These are phyloP conservation scores for Friedmanniomyces endolithicus DNA, from an alignment of 495 filamentous ascomycete genomes.

Conservation along the genomic window DNA sequence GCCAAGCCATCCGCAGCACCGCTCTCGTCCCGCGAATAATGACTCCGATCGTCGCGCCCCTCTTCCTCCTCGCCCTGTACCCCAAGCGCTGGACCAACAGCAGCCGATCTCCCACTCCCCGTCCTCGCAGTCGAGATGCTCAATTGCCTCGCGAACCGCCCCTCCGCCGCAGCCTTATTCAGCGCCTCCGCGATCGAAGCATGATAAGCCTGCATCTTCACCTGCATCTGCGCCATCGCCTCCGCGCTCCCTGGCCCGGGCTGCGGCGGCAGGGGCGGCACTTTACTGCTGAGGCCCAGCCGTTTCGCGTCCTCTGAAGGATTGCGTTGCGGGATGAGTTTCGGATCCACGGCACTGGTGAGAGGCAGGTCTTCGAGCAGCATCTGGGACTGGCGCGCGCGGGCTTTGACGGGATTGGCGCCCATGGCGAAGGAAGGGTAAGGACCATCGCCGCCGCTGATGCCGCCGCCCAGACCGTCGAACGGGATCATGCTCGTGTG, in stretches of 20 bases:
- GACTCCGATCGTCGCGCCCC: conserved; percentile 6
- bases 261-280: conserved; percentile 14
- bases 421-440: conserved; percentile 19
- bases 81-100: too few species aligned
- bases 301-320: conserved; percentile 18
- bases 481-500: background rate
- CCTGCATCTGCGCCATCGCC: conserved; percentile 3
- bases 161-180: conserved; percentile 56
- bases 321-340: conserved; percentile 14
- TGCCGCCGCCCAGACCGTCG: background rate
- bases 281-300: conserved; percentile 15
- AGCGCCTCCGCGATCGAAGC: conserved; percentile 70
- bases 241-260: conserved; percentile 1
- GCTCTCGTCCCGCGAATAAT: conserved; percentile 10
- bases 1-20: background rate
- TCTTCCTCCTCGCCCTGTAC: background rate
- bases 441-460: conserved; percentile 4
- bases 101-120: background rate
- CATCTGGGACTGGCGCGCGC: conserved; percentile 6
- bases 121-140: conserved; percentile 4
- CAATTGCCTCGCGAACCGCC: conserved; percentile 46
- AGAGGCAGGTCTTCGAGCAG: conserved; percentile 18
- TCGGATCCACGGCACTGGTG: conserved; percentile 11
- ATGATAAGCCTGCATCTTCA: conserved; percentile 45
- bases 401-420: conserved; percentile 6